Base-by-base conservation (phyloP, 768 basidiomycete species). In the Hypholoma sublateritium region DNA sequence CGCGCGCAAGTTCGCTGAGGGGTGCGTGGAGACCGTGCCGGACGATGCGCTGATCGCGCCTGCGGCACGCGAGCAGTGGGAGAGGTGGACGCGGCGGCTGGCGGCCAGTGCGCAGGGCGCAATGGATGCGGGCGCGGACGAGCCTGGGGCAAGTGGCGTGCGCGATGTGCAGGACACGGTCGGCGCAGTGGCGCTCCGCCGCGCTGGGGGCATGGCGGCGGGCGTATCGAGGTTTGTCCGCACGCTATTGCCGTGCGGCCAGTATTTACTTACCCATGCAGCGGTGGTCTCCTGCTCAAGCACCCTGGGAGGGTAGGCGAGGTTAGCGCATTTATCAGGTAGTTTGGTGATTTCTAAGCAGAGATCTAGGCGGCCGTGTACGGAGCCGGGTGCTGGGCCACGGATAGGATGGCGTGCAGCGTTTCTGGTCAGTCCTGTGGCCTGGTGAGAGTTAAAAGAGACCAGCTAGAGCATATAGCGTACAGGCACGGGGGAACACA, bases 241-340 rank as follows among this genome's bases (percentile, higher is more conserved):
- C n/a, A 34, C n/a, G 11, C 28, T 55, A 50, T 13, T 39, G 16
- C 46, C 37, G 8, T 50, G 5, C 44, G n/a, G 8, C 24, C 56
- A 25, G 42, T 32, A n/a, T 32, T 32, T 32, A 7, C 41, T 51
- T 28, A 53, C 45, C n/a, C 21, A 47, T 36, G 56, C 46, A 14
- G 91, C 60, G 91, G 91, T 5, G 91, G 91, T 0, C 69, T 93
- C n/a, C 74, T 93, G 50, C 77, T 93, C 53, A 93, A 93, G 67
- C 69, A 77, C 47, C 77, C 89, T 3, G 91, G 91, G 12, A 76
- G 91, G 46, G 68, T 92, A 3, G 92, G 91, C 25, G 89, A 93
- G 76, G 90, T 90, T 58, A 42, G 64, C 44, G 11, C n/a, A 21
- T 4, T 24, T 49, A 16, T 42, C 1, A 6, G 11, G n/a, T 21